Percentiles rank a stretch among this genome's conserved stretches.
Evolutionary conservation across 2,329 filamentous ascomycete genomes (phyloP).

Genomic region (Botrytis deweyae): DNA sequence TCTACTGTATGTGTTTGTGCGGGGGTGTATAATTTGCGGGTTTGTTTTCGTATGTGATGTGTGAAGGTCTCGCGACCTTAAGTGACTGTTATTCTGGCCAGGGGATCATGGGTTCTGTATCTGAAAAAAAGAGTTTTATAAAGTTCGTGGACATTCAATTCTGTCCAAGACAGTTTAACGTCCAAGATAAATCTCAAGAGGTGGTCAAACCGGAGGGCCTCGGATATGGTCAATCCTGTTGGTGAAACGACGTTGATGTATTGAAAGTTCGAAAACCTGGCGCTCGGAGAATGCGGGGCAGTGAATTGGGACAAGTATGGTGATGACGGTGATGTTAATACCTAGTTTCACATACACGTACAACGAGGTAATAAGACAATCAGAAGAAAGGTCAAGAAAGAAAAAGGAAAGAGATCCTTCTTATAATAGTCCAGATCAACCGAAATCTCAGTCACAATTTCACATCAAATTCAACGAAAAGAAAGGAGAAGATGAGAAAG

Average conservation of each 20-base stretch:
- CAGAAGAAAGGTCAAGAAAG: not conserved
- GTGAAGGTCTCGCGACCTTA: not conserved
- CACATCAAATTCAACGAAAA: not conserved
- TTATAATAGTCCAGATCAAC: not conserved
- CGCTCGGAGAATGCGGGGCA: not conserved
- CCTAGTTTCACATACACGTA: not conserved
- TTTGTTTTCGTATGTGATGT: not conserved
- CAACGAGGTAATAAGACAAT: not conserved
- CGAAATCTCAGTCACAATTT: not conserved
- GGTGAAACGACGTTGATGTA: slow-evolving; percentile 3
- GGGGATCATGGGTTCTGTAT: not conserved
- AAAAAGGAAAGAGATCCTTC: not conserved
- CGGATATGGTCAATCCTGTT: not conserved
- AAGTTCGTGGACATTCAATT: not conserved
- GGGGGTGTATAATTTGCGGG: not conserved
- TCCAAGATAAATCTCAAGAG: not conserved
- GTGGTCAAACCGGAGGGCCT: not conserved
- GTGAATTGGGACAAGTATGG: not conserved
- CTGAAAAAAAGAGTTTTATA: not conserved
- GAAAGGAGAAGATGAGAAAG: not conserved
- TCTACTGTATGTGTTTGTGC: slow-evolving; percentile 16
- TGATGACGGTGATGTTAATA: not conserved
- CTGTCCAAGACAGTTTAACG: not conserved
- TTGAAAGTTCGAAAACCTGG: not conserved
- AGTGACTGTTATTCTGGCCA: not conserved